Evolutionary conservation across 1,284 basidiomycete genomes (phyloP).

Genomic region (Ganoderma lucidum): DNA sequence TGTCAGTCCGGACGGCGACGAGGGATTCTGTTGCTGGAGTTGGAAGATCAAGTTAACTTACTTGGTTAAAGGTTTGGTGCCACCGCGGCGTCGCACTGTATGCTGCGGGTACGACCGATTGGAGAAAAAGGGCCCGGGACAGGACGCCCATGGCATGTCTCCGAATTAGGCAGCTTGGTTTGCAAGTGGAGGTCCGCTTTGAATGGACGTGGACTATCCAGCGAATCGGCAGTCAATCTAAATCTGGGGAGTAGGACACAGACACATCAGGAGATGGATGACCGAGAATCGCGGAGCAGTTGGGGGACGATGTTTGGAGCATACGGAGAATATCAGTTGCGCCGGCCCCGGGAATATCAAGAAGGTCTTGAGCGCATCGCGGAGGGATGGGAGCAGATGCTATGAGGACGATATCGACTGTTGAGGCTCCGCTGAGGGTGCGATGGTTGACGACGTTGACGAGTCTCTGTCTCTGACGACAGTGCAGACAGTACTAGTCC

Average conservation of each 20-base stretch:
- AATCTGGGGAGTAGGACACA: neutral
- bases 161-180: neutral
- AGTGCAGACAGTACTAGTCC: neutral
- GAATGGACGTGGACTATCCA: neutral
- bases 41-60: neutral
- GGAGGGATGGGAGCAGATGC: neutral
- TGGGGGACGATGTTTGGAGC: neutral
- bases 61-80: neutral
- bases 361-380: neutral
- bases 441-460: neutral
- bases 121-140: neutral
- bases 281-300: slow-evolving; percentile 5
- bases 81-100: neutral
- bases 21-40: neutral
- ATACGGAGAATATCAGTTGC: neutral
- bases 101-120: neutral
- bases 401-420: neutral
- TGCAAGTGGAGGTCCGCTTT: neutral
- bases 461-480: neutral
- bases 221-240: neutral
- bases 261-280: neutral
- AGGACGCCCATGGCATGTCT: neutral
- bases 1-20: neutral
- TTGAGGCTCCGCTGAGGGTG: neutral
- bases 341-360: neutral